Base-by-base conservation (phyloP, 495 filamentous ascomycete genomes). In the Tricharina praecox region DNA sequence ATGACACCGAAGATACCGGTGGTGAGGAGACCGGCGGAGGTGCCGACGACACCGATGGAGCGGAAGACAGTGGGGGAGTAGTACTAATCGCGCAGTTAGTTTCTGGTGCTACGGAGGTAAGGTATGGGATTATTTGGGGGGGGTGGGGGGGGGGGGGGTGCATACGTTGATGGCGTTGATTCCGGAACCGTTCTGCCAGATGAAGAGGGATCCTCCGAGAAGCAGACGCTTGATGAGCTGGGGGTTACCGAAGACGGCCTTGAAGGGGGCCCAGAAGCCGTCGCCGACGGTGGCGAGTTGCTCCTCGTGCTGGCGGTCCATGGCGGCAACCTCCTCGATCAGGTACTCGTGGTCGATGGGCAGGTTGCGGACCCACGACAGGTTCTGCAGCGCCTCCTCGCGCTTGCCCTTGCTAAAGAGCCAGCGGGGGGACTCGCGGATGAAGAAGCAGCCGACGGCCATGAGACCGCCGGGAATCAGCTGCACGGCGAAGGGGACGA, bases 251-350 rank as follows among this genome's bases (percentile, higher is more conserved):
- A 81, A 65, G 65, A 80, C 66, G 16, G 75, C 66, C 45, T 70
- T 64, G 68, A 81, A 80, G 2, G 77, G 78, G 59, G 74, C 72
- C 74, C 74, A 78, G 67, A 81, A 79, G 4, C 77, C 76, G 20
- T 69, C 59, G 25, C 77, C 77, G 34, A 79, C 67, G 16, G 68
- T 68, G 9, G 63, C 48, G 23, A 63, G 60, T 54, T 77, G 75
- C 20, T 69, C 55, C 56, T 81, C 77, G 26, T 78, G 61, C 15
- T 70, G 70, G 9, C 66, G 64, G 35, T 81, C 75, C 44, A 81
- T 77, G 48, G 67, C 71, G 2, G 66, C 65, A 3, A 82, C 65
- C 53, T 81, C 78, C 58, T 81, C 76, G 4, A 77, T 54, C 37
- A 83, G 75, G 49, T 82, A 83, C 37, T 74, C 67, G 41, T 83